These are phyloP conservation scores for Nadsonia starkeyi-henricii DNA, from an alignment of 1,139 yeast species.

Conservation along the genomic window DNA sequence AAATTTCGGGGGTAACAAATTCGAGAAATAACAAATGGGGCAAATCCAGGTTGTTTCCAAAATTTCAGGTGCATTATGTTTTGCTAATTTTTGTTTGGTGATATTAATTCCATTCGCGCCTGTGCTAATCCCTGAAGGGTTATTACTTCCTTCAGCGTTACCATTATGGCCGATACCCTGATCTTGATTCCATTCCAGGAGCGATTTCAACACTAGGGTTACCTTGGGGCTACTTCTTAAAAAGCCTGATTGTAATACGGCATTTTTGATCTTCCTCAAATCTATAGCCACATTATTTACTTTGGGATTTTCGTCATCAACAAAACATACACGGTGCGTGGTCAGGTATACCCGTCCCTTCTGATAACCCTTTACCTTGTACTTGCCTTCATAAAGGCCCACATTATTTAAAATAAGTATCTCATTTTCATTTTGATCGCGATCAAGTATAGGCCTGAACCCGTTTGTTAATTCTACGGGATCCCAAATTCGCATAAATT, in stretches of 20 bases:
- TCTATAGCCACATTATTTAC: conserved; percentile 37
- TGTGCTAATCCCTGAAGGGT: conserved; percentile 5
- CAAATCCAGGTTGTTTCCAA: conserved; percentile 49
- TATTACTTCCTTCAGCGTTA: conserved; percentile 2
- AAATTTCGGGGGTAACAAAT: conserved; percentile 30
- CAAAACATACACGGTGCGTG: conserved; percentile 53
- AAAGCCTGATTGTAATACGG: conserved; percentile 33
- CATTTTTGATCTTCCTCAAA: conserved; percentile 32
- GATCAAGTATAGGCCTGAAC: conserved; percentile 6
- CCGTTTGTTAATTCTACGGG: conserved; percentile 8
- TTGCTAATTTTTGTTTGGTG: conserved; percentile 6
- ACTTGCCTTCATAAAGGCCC: conserved; percentile 60
- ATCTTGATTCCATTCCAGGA: conserved; percentile 5
- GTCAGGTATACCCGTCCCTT: conserved; percentile 72
- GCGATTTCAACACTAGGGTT: conserved; percentile 26
- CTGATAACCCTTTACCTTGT: conserved; percentile 50
- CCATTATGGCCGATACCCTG: not conserved
- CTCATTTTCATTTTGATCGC: conserved; percentile 25
- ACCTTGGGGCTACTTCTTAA: conserved; percentile 71
- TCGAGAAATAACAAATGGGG: conserved; percentile 66
- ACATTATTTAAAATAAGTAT: conserved; percentile 39
- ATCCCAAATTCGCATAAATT: conserved; percentile 3
- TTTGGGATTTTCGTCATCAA: conserved; percentile 37
- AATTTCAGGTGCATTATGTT: not conserved
- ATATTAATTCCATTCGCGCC: conserved; percentile 5